Evolutionary conservation across 169 alveolate genomes (phyloP).

Genomic region (Perkinsus chesapeaki): DNA sequence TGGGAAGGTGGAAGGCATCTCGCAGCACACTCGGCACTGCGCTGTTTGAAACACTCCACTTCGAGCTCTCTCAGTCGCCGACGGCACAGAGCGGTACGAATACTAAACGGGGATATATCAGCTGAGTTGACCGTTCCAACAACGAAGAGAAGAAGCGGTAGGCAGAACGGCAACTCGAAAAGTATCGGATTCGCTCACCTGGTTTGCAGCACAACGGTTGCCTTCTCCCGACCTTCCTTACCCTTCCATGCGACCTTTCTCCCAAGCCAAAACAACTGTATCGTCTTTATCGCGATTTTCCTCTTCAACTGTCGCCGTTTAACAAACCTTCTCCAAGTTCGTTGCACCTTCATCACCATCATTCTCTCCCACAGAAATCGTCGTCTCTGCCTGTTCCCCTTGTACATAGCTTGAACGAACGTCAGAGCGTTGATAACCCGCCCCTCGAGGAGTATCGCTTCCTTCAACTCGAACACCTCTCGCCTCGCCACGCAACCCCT

Average conservation of each 20-base stretch:
- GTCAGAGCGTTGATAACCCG: not conserved
- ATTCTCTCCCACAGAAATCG: not conserved
- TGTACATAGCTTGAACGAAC: not conserved
- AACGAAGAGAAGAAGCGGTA: not conserved
- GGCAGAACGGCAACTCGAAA: not conserved
- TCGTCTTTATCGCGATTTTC: not conserved
- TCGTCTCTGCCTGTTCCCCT: not conserved
- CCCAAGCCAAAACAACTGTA: not conserved
- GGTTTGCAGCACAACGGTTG: not conserved
- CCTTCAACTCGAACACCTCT: not conserved
- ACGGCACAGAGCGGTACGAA: not conserved
- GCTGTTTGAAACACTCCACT: not conserved
- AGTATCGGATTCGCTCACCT: not conserved
- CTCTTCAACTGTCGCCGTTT: not conserved
- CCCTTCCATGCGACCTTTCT: not conserved
- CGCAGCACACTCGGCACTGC: not conserved
- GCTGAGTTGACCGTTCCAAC: too few relatives aligned
- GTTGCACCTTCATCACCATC: not conserved
- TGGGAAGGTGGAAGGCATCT: not conserved
- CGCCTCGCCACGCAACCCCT: not conserved
- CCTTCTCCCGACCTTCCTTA: not conserved
- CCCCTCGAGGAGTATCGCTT: not conserved
- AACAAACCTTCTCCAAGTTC: not conserved
- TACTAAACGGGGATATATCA: too few relatives aligned
- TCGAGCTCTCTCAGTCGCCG: not conserved